Conservation (phyloP, 352 stramenopile genomes). For the Phytophthora multivora region DNA sequence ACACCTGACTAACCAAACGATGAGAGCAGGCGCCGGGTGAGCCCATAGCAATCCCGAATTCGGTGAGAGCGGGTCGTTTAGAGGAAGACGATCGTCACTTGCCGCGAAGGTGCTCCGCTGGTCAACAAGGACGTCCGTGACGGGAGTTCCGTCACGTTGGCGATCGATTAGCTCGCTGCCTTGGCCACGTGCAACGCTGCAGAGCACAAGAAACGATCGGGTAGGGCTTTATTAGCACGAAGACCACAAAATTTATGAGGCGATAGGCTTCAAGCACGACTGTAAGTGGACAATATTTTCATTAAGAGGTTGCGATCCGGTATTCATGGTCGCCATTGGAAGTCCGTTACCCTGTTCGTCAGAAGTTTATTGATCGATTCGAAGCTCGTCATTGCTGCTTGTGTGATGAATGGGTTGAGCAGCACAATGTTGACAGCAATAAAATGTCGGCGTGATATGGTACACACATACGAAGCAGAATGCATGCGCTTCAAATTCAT, state of each 20-base stretch:
- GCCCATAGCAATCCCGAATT: not conserved
- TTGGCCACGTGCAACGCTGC: conserved; percentile 17
- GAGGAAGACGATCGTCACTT: not conserved
- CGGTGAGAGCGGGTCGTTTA: not conserved
- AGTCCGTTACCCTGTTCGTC: conserved; percentile 6
- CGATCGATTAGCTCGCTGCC: not conserved
- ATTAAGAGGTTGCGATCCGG: too few relatives aligned
- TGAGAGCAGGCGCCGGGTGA: conserved; percentile 2
- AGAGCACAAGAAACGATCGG: conserved; percentile 1
- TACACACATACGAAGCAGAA: not conserved
- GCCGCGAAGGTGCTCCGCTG: conserved; percentile 2
- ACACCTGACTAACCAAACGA: conserved; percentile 23
- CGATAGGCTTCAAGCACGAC: not conserved
- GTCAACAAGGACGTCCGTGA: not conserved
- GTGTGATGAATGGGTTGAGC: not conserved
- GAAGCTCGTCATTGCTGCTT: not conserved
- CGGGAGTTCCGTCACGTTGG: not conserved
- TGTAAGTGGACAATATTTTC: conserved; percentile 14
- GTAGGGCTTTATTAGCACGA: conserved; percentile 7
- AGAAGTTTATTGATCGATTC: not conserved
- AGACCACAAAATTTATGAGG: too few relatives aligned
- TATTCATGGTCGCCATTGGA: not conserved
- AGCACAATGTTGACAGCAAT: not conserved
- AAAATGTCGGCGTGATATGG: not conserved
- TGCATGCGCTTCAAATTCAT: not conserved